phyloP scores from a whole-genome alignment of 192 early-diverging fungal genomes.

The Neocallimastix lanati region DNA sequence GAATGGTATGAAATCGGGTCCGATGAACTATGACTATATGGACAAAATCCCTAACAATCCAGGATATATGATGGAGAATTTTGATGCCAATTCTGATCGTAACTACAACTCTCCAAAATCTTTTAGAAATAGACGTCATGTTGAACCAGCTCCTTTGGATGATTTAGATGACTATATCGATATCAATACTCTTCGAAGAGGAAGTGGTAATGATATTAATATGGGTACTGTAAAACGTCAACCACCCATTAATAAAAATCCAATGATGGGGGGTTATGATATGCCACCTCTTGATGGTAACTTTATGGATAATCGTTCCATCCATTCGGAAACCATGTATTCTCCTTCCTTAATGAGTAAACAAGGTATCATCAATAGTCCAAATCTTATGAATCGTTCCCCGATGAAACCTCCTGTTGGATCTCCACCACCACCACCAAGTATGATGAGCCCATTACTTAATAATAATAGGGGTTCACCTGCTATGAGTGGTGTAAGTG shows the following conservation, averaged over 20 bases:
- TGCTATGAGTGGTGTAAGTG: too few species aligned
- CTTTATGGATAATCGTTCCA: neutral
- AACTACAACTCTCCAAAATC: neutral
- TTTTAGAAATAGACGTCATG: neutral
- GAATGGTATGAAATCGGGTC: neutral
- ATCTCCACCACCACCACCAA: neutral
- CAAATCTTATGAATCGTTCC: neutral
- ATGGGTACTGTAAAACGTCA: neutral
- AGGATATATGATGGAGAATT: neutral
- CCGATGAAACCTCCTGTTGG: too few species aligned
- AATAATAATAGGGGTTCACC: too few species aligned
- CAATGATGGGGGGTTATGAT: neutral
- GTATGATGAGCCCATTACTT: neutral
- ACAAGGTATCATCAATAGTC: neutral
- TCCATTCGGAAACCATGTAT: neutral
- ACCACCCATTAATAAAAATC: neutral
- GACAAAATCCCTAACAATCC: neutral
- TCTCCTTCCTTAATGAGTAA: neutral
- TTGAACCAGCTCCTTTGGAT: neutral
- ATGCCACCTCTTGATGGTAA: neutral
- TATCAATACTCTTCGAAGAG: neutral
- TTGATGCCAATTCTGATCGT: neutral
- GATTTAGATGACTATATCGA: neutral
- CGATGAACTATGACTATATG: neutral
- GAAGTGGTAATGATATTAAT: neutral